Conservation (phyloP, 805 yeast species). For the Brettanomyces custersianus region DNA sequence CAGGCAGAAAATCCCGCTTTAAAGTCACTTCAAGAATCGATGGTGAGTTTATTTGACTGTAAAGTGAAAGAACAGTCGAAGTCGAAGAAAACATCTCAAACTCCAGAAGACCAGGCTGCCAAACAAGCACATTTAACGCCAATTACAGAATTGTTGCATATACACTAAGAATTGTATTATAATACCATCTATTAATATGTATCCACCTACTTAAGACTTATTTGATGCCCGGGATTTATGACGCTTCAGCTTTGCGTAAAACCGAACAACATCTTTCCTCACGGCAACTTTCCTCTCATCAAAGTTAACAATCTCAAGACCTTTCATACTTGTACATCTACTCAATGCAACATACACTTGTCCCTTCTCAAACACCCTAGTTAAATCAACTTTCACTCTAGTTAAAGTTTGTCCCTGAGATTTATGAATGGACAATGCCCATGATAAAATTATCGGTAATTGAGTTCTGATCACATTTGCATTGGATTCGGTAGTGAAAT, state of each 20-base stretch:
- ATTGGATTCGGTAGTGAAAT: constrained; percentile 25
- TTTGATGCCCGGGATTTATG: background rate
- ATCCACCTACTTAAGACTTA: background rate
- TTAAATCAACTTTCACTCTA: constrained; percentile 59
- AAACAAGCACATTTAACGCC: too few species aligned
- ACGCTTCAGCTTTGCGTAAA: constrained; percentile 35
- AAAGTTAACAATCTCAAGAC: constrained; percentile 59
- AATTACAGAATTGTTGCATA: too few species aligned
- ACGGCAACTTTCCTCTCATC: constrained; percentile 48
- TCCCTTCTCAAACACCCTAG: constrained; percentile 66
- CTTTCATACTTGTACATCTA: constrained; percentile 62
- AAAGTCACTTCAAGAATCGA: too few species aligned
- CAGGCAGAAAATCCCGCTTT: too few species aligned
- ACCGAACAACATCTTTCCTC: constrained; percentile 49
- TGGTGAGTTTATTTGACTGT: too few species aligned
- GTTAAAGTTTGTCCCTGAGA: constrained; percentile 80
- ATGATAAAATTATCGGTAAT: constrained; percentile 62
- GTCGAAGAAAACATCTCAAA: too few species aligned
- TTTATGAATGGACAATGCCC: constrained; percentile 82
- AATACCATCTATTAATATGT: too few species aligned
- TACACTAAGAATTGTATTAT: too few species aligned
- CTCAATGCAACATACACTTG: constrained; percentile 80
- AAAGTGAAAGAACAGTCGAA: too few species aligned
- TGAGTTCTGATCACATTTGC: constrained; percentile 38
- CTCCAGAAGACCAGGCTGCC: too few species aligned